phyloP scores from a whole-genome alignment of 78 protist genomes.

The Dictyostelium purpureum region DNA sequence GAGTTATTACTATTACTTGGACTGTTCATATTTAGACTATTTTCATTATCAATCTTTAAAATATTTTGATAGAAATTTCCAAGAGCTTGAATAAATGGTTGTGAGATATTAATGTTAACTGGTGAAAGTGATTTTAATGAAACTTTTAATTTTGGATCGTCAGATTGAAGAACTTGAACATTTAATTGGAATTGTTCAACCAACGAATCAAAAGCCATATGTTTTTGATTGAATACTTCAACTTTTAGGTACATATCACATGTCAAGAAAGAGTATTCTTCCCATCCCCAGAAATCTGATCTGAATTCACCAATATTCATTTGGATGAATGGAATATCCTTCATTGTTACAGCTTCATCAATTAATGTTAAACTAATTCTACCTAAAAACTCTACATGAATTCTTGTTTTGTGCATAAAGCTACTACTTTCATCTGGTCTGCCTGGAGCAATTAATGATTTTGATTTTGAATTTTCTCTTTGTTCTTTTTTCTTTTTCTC shows the following conservation, averaged over 20 bases:
- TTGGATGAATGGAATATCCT: conserved; percentile 75
- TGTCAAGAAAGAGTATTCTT: conserved; percentile 38
- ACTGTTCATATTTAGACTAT: neutral
- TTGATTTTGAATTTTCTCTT: neutral
- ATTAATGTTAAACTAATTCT: conserved; percentile 50
- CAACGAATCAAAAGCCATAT: conserved; percentile 71
- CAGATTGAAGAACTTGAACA: conserved; percentile 40
- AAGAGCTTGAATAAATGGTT: conserved; percentile 52
- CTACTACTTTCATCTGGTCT: conserved; percentile 39
- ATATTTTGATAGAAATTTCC: conserved; percentile 63
- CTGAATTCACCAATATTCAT: conserved; percentile 34
- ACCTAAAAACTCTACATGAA: conserved; percentile 38
- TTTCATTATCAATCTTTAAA: conserved; percentile 3
- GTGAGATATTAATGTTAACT: conserved; percentile 47
- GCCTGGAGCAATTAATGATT: conserved; percentile 24
- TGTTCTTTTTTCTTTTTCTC: conserved; percentile 13
- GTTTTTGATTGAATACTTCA: conserved; percentile 65
- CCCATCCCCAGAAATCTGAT: conserved; percentile 68
- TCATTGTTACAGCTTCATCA: conserved; percentile 31
- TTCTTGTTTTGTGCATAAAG: conserved; percentile 55
- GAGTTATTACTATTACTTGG: neutral
- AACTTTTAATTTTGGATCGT: conserved; percentile 68
- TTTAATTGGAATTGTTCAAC: conserved; percentile 61
- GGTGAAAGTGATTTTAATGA: conserved; percentile 34
- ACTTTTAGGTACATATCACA: conserved; percentile 12